Evolutionary conservation across 2,329 filamentous ascomycete genomes (phyloP).

Genomic region (Mycocentrospora acerina): DNA sequence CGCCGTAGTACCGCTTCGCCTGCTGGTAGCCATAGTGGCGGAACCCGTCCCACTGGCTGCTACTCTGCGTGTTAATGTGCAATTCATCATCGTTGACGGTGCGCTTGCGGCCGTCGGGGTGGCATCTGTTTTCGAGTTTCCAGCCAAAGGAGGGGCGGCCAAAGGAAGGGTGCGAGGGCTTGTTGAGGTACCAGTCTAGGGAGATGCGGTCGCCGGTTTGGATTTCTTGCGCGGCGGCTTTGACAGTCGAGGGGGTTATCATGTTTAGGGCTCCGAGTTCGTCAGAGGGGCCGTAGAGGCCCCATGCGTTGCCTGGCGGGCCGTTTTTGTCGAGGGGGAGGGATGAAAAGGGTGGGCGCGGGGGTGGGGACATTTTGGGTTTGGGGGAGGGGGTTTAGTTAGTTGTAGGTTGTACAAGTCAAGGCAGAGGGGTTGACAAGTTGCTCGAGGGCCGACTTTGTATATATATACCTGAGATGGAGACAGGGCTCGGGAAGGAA

Average conservation of each 20-base stretch:
- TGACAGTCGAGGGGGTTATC: slow-evolving; percentile 51
- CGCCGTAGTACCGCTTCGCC: slow-evolving; percentile 47
- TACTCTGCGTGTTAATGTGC: slow-evolving; percentile 42
- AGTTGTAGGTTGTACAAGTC: no score
- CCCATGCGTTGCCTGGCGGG: slow-evolving; percentile 59
- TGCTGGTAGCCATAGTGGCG: slow-evolving; percentile 47
- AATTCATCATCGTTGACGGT: slow-evolving; percentile 42
- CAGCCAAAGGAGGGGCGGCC: slow-evolving; percentile 33
- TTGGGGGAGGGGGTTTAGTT: not conserved
- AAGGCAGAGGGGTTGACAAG: no score
- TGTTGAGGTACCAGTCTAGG: slow-evolving; percentile 46
- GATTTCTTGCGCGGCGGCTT: slow-evolving; percentile 49
- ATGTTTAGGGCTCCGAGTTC: slow-evolving; percentile 59
- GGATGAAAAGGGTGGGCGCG: slow-evolving; percentile 45
- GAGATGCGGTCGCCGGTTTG: slow-evolving; percentile 42
- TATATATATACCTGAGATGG: no score
- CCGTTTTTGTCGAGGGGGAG: slow-evolving; percentile 54
- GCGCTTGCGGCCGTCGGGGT: slow-evolving; percentile 31
- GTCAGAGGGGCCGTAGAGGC: slow-evolving; percentile 54
- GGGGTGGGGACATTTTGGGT: slow-evolving; percentile 16
- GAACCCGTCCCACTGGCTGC: slow-evolving; percentile 45
- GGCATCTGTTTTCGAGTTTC: slow-evolving; percentile 27
- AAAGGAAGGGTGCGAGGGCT: slow-evolving; percentile 43
- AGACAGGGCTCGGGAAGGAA: not conserved
- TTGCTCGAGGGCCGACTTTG: not conserved